phyloP scores from a whole-genome alignment of 1,139 yeast genomes.

The Petasospora rhodanensis region DNA sequence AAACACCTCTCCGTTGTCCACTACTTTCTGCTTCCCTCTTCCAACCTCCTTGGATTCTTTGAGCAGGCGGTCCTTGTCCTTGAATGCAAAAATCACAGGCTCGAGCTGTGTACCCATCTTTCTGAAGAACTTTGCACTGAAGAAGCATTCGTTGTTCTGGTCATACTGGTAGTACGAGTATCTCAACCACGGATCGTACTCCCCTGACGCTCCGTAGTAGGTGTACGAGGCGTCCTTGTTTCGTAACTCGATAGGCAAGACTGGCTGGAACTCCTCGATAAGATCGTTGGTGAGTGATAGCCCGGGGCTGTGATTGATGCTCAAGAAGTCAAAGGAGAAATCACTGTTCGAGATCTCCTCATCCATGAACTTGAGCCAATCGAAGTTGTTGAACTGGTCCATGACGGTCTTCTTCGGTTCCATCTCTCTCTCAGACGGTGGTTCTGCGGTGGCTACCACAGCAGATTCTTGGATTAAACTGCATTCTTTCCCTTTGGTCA shows the following conservation, averaged over 20 bases:
- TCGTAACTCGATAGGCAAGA: conserved; percentile 3
- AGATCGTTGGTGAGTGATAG: neutral
- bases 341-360: conserved; percentile 5
- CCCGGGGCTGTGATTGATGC: conserved; percentile 7
- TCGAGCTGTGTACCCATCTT: conserved; percentile 7
- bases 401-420: neutral
- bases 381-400: conserved; percentile 4
- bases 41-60: conserved; percentile 4
- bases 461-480: conserved; percentile 1
- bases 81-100: conserved; percentile 9
- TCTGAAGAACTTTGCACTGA: conserved; percentile 10
- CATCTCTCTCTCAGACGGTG: neutral
- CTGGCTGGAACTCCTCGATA: neutral
- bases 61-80: conserved; percentile 1
- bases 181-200: conserved; percentile 13
- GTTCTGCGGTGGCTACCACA: neutral
- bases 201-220: conserved; percentile 9
- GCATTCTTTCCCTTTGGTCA: conserved; percentile 3
- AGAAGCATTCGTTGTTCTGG: conserved; percentile 10
- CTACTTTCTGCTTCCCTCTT: too few species aligned
- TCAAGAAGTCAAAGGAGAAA: conserved; percentile 4
- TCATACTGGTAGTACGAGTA: conserved; percentile 12
- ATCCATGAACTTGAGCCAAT: conserved; percentile 8
- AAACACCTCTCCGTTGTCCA: too few species aligned
- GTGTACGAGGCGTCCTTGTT: conserved; percentile 3